Evolutionary conservation across 2,329 filamentous ascomycete genomes (phyloP), one percentile per base, ranked within the genome.

Genomic region (Cyphellophora europaea): DNA sequence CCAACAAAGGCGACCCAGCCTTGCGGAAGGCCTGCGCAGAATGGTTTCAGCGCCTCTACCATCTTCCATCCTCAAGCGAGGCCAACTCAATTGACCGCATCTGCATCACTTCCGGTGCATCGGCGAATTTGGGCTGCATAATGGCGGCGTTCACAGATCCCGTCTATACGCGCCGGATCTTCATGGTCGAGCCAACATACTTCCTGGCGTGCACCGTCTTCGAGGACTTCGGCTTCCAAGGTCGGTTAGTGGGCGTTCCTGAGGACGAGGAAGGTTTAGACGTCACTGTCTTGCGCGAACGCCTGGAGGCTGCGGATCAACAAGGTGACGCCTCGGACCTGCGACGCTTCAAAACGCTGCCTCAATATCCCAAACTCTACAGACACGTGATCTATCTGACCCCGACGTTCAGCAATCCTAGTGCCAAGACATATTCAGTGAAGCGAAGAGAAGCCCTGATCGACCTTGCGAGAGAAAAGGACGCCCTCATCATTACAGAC

Each of bases 311-410:
- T 4, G 32, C 27, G 8, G 36, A 38, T 49, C 63, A 59, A 37
- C 65, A 71, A 44, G 52, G 60, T 6, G 49, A 51, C 23, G 57
- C 37, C 13, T 12, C 13, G 19, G 25, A 11, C 13, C 40, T 66
- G 66, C 59, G 56, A 11, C n/a, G n/a, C n/a, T 59, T 66, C 48
- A 81, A 80, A 49, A 62, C 60, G 4, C 54, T 61, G 2, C 62
- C 67, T 4, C 58, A 68, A 6, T 61, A 69, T 51, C 67, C 72
- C 25, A 87, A 87, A 49, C 68, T 79, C 35, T 93, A 87, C 59
- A 73, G 74, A 27, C 79, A 91, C 52, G 54, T 91, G 45, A 77
- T 93, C 43, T 93, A 93, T 54, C 72, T 74, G 33, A 84, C n/a
- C n/a, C n/a, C n/a, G n/a, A n/a, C n/a, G n/a, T n/a, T n/a, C n/a